These are phyloP conservation scores for Astragalus membranaceus DNA, from an alignment of 306 rosid genomes.

Conservation along the genomic window DNA sequence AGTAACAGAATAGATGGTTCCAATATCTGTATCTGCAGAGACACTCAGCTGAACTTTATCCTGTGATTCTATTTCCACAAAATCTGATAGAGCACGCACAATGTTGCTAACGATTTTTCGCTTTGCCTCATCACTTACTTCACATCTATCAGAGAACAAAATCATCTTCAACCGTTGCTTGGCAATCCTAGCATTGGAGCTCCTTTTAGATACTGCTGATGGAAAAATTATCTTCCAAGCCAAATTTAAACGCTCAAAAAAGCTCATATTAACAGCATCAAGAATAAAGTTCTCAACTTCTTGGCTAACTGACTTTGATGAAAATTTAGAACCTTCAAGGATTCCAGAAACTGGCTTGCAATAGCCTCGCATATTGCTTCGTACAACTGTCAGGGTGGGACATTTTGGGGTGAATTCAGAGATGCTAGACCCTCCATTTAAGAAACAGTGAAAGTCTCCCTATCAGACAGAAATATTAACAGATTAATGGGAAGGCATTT, in stretches of 20 bases:
- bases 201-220: slow-evolving; percentile 51
- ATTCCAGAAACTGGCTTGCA: slow-evolving; percentile 38
- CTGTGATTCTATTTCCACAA: slow-evolving; percentile 91
- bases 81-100: slow-evolving; percentile 77
- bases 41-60: slow-evolving; percentile 93
- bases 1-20: slow-evolving; percentile 88
- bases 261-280: slow-evolving; percentile 80
- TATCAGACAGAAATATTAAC: slow-evolving; percentile 26
- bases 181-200: slow-evolving; percentile 80
- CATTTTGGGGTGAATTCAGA: slow-evolving; percentile 44
- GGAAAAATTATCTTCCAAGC: slow-evolving; percentile 94
- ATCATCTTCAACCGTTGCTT: slow-evolving; percentile 98
- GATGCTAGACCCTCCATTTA: slow-evolving; percentile 42
- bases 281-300: slow-evolving; percentile 79
- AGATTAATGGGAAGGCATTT: slow-evolving; percentile 3
- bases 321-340: slow-evolving; percentile 35
- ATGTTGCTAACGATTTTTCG: slow-evolving; percentile 71
- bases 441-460: slow-evolving; percentile 55
- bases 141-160: slow-evolving; percentile 90
- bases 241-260: slow-evolving; percentile 80
- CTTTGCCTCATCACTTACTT: slow-evolving; percentile 89
- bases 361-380: slow-evolving; percentile 30
- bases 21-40: slow-evolving; percentile 79
- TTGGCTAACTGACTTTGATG: slow-evolving; percentile 45
- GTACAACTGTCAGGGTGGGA: slow-evolving; percentile 36